These are phyloP conservation scores for Coniferiporia sulphurascens DNA, from an alignment of 1,284 basidiomycete species.

Conservation along the genomic window DNA sequence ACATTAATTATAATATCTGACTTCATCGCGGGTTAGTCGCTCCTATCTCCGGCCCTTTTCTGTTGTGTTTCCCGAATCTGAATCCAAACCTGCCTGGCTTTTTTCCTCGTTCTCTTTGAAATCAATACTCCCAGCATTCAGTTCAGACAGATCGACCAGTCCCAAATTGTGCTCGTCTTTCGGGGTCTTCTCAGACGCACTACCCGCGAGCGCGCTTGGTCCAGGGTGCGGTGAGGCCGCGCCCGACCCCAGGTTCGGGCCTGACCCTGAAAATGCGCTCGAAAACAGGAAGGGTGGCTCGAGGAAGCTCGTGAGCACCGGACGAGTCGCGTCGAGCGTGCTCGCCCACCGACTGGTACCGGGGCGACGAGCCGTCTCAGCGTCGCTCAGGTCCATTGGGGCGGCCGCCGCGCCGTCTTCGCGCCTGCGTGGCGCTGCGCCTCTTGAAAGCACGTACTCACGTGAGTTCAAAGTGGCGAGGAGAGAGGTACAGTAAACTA, in stretches of 20 bases:
- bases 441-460: conserved; percentile 7
- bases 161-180: too few relatives aligned
- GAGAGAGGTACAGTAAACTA: conserved; percentile 16
- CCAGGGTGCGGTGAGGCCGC: too few relatives aligned
- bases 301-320: conserved; percentile 11
- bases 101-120: not conserved
- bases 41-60: too few relatives aligned
- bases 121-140: not conserved
- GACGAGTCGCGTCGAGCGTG: not conserved
- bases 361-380: not conserved
- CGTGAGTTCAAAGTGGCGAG: conserved; percentile 15
- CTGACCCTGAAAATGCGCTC: not conserved
- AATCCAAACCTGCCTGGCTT: too few relatives aligned
- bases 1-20: too few relatives aligned
- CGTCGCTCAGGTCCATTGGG: not conserved
- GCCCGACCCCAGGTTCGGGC: not conserved
- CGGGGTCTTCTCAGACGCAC: too few relatives aligned
- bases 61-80: too few relatives aligned
- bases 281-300: conserved; percentile 12
- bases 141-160: too few relatives aligned
- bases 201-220: too few relatives aligned
- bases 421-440: not conserved
- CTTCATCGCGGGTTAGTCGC: too few relatives aligned
- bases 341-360: not conserved
- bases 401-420: not conserved